Base-by-base conservation (phyloP, 139 green algal species). In the Micractinium sp. region DNA sequence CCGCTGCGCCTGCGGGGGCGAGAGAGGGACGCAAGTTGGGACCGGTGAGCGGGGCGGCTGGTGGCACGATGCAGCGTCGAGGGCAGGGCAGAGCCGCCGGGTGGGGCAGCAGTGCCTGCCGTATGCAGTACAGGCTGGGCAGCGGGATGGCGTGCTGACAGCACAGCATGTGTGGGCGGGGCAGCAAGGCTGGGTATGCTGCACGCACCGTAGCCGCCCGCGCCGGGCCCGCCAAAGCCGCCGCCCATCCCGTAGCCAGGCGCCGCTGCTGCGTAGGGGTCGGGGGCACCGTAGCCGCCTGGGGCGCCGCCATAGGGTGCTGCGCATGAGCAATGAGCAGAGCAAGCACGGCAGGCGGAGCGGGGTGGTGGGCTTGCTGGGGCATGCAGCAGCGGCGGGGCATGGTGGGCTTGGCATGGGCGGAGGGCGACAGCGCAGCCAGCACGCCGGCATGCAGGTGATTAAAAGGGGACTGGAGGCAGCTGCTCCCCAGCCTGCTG, bases 221-320 rank as follows among this genome's bases (percentile, higher is more conserved):
- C 86, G 29, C 60, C 86, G 35, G 31, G n/a, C 2, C 0, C 60
- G 79, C 83, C 76, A 61, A 86, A 88, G 80, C 75, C 85, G 86
- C 76, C 89, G 22, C 77, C 76, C n/a, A 60, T 38, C 31, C 84
- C 84, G 31, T 88, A 88, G 35, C 67, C 83, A 13, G 36, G 56
- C 0, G 69, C 78, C 29, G 87, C 90, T 39, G 69, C 79, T 22
- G 79, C 63, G 9, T 90, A 77, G 1, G 75, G 74, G 63, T 89
- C 53, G 63, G 63, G 63, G 20, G 63, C 63, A 27, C 63, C 63
- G 63, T 41, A 63, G 88, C 81, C 81, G 47, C 36, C 81, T 7
- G 69, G 85, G 71, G 74, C 76, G 22, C 85, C 84, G 74, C 86
- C 86, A 7, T 77, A 85, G n/a, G 69, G 81, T 25, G 73, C 81